Evolutionary conservation across 2,329 filamentous ascomycete genomes (phyloP).

Genomic region (Apiospora kogelbergensis): DNA sequence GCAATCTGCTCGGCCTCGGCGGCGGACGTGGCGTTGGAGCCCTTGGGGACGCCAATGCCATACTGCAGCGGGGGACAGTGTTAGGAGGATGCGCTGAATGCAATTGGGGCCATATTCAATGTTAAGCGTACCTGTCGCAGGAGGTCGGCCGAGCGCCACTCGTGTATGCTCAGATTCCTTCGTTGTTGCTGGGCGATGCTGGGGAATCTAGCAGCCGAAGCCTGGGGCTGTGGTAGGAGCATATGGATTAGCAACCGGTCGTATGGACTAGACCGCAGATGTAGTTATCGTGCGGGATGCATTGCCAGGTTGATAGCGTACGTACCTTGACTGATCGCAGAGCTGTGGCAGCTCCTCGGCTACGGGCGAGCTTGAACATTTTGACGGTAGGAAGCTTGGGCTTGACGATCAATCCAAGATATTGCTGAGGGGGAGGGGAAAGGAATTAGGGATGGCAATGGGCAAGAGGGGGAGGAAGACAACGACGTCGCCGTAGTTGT

Average conservation of each 20-base stretch:
- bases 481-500: neutral
- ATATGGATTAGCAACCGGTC: slow-evolving; percentile 21
- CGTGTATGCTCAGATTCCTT: slow-evolving; percentile 93
- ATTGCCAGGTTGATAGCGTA: slow-evolving; percentile 41
- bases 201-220: slow-evolving; percentile 57
- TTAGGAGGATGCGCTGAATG: slow-evolving; percentile 22
- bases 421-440: neutral
- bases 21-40: slow-evolving; percentile 77
- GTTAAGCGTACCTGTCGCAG: slow-evolving; percentile 63
- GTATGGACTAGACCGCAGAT: slow-evolving; percentile 12
- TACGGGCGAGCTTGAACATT: slow-evolving; percentile 90
- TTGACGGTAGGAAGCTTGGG: neutral
- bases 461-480: neutral
- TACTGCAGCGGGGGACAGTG: slow-evolving; percentile 57
- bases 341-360: slow-evolving; percentile 76
- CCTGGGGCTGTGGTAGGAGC: slow-evolving; percentile 33
- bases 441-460: slow-evolving; percentile 2
- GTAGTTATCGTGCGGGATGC: neutral
- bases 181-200: slow-evolving; percentile 72
- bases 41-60: slow-evolving; percentile 90
- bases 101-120: slow-evolving; percentile 3
- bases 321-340: slow-evolving; percentile 75
- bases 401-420: slow-evolving; percentile 7
- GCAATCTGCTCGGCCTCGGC: slow-evolving; percentile 91
- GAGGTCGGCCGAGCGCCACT: slow-evolving; percentile 94